Evolutionary conservation across 2,329 filamentous ascomycete genomes (phyloP).

Genomic region (Fusarium sulawesiense): DNA sequence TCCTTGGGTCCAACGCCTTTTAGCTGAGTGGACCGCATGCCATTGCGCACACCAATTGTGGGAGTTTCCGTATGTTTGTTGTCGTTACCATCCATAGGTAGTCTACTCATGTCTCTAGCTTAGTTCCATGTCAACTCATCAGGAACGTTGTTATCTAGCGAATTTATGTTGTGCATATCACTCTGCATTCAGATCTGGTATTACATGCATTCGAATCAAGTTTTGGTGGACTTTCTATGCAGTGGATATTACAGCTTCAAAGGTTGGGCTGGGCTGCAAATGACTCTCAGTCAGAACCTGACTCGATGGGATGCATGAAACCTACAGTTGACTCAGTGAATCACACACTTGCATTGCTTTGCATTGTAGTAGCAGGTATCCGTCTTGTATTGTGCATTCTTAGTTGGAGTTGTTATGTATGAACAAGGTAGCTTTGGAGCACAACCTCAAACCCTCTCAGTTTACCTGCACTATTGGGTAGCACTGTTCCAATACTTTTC

Average conservation of each 20-base stretch:
- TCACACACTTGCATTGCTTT: background rate
- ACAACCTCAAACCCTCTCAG: conserved; percentile 24
- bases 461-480: conserved; percentile 29
- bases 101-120: conserved; percentile 18
- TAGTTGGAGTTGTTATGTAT: conserved; percentile 7
- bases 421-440: conserved; percentile 15
- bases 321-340: conserved; percentile 30
- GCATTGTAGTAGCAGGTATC: background rate
- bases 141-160: conserved; percentile 14
- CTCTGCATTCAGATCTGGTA: conserved; percentile 40
- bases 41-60: conserved; percentile 20
- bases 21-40: conserved; percentile 22
- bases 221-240: conserved; percentile 1
- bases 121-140: background rate
- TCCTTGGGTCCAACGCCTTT: conserved; percentile 10
- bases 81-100: conserved; percentile 1
- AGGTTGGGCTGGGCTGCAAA: conserved; percentile 8
- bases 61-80: conserved; percentile 9
- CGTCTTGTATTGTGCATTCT: conserved; percentile 8
- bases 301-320: conserved; percentile 28
- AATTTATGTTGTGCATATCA: conserved; percentile 44
- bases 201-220: conserved; percentile 28
- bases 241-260: background rate
- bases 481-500: conserved; percentile 28
- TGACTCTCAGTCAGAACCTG: conserved; percentile 29